phyloP scores from a whole-genome alignment of 2,329 filamentous ascomycete genomes.

The Sclerotiophoma versabilis region DNA sequence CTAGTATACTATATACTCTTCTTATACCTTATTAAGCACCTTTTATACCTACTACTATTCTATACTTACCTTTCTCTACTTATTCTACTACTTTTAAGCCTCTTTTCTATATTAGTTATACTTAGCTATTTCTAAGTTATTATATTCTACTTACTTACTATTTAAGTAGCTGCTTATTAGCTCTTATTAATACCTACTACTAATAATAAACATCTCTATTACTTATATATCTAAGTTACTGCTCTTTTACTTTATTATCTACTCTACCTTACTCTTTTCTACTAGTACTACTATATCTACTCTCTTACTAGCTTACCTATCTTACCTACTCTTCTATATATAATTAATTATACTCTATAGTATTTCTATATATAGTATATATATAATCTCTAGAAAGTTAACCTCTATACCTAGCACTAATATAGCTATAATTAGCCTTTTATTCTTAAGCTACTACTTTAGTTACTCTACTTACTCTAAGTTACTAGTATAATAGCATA shows the following conservation, averaged over 20 bases:
- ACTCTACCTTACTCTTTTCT: conserved; percentile 1
- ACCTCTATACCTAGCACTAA: conserved; percentile 24
- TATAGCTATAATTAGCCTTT: conserved; percentile 27
- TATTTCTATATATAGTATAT: conserved; percentile 17
- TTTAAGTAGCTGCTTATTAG: conserved; percentile 9
- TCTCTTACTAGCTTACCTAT: not conserved
- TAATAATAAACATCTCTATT: not conserved
- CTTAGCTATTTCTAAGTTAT: not conserved
- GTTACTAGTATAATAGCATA: conserved; percentile 19
- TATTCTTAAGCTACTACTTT: conserved; percentile 10
- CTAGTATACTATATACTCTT: not conserved
- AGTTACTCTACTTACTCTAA: conserved; percentile 14
- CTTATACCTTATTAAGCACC: not conserved
- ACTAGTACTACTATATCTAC: conserved; percentile 12
- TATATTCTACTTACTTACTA: not conserved
- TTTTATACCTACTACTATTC: not conserved
- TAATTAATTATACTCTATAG: conserved; percentile 21
- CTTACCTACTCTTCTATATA: conserved; percentile 10
- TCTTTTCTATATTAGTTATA: not conserved
- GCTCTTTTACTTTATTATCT: not conserved
- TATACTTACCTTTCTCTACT: not conserved
- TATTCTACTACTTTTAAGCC: not conserved
- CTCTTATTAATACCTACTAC: not conserved
- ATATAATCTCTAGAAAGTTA: conserved; percentile 25
- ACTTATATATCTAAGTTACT: not conserved